phyloP scores from a whole-genome alignment of 2,329 filamentous ascomycete species.

The Apiospora hydei region DNA sequence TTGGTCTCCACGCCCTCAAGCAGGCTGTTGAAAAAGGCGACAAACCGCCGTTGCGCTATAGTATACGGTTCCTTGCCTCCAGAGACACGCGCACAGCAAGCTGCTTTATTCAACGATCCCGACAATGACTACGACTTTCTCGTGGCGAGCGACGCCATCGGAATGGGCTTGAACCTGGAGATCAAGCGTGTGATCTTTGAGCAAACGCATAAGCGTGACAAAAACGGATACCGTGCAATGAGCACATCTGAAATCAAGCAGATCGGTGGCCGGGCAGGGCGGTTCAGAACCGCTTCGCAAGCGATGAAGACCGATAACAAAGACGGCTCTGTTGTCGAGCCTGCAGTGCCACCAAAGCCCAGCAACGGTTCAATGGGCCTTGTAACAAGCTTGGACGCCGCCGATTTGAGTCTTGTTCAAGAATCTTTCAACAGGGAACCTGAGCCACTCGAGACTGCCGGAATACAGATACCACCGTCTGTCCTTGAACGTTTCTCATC shows the following conservation, averaged over 20 bases:
- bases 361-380: conserved; percentile 59
- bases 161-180: conserved; percentile 94
- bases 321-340: conserved; percentile 24
- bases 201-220: conserved; percentile 75
- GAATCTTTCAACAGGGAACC: conserved; percentile 69
- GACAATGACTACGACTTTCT: conserved; percentile 95
- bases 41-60: conserved; percentile 83
- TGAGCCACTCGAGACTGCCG: conserved; percentile 72
- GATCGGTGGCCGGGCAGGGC: conserved; percentile 90
- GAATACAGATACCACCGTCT: conserved; percentile 74
- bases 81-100: conserved; percentile 91
- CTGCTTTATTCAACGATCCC: conserved; percentile 91
- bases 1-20: conserved; percentile 83
- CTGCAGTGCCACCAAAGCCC: conserved; percentile 33
- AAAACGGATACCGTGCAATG: conserved; percentile 63
- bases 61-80: conserved; percentile 93
- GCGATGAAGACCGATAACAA: conserved; percentile 43
- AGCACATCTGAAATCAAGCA: conserved; percentile 86
- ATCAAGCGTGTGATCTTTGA: conserved; percentile 93
- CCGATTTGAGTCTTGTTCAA: conserved; percentile 70
- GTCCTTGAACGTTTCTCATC: conserved; percentile 78
- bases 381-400: conserved; percentile 78
- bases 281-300: conserved; percentile 77
- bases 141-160: conserved; percentile 93
- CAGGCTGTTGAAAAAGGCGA: conserved; percentile 75